Evolutionary conservation across 163 green algal genomes (phyloP).

Genomic region (Chlamydomonas reinhardtii): DNA sequence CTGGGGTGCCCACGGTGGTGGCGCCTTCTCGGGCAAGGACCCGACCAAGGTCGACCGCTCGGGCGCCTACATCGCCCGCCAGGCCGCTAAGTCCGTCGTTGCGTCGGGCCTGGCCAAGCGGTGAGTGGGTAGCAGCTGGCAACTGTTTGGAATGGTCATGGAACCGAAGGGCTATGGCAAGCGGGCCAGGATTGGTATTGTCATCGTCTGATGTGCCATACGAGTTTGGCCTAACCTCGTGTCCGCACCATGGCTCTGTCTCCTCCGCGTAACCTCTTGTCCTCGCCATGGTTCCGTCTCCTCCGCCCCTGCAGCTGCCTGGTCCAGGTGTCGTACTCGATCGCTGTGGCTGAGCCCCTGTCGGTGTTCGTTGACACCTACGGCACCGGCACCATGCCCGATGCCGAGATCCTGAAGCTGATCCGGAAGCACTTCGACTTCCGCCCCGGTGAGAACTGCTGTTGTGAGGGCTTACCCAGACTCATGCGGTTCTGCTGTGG

Average conservation of each 20-base stretch:
- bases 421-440: slow-evolving; percentile 98
- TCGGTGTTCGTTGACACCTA: slow-evolving; percentile 99
- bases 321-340: slow-evolving; percentile 96
- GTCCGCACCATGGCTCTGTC: too few relatives aligned
- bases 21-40: slow-evolving; percentile 99
- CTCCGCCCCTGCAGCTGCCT: slow-evolving; percentile 54
- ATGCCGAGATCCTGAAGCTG: slow-evolving; percentile 93
- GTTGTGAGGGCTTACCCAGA: too few relatives aligned
- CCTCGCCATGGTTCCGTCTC: neutral
- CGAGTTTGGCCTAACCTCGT: too few relatives aligned
- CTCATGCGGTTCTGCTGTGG: too few relatives aligned
- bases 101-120: slow-evolving; percentile 90
- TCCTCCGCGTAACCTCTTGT: too few relatives aligned
- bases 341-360: slow-evolving; percentile 97
- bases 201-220: too few relatives aligned
- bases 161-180: too few relatives aligned
- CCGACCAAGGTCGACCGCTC: slow-evolving; percentile 99
- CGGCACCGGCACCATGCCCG: slow-evolving; percentile 91
- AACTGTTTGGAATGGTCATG: too few relatives aligned
- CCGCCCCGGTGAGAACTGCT: slow-evolving; percentile 45
- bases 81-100: slow-evolving; percentile 98
- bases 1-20: slow-evolving; percentile 98
- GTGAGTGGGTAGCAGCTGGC: slow-evolving; percentile 14
- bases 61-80: slow-evolving; percentile 97
- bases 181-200: too few relatives aligned